A percentile compares a stretch with the other conserved stretches of the same genome.
Evolutionary conservation across 2,329 filamentous ascomycete genomes (phyloP).

Genomic region (Alternaria sp.): DNA sequence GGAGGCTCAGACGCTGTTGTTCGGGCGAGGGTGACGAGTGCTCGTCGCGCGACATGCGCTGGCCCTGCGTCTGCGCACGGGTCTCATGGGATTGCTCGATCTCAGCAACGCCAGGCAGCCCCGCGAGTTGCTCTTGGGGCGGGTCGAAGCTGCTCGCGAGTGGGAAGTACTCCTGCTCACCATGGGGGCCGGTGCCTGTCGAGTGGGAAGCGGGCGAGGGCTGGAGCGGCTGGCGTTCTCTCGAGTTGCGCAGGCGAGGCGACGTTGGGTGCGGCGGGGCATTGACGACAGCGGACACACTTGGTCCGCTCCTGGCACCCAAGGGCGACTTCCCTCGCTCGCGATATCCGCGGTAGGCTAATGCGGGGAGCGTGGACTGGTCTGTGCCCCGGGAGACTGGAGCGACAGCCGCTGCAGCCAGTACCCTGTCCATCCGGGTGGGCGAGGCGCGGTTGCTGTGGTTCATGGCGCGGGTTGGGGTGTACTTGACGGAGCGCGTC

Average conservation of each 20-base stretch:
- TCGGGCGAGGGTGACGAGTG: constrained; percentile 9
- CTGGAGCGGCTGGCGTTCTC: constrained; percentile 40
- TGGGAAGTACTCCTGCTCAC: constrained; percentile 35
- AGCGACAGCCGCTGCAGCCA: constrained; percentile 11
- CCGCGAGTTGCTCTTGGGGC: constrained; percentile 12
- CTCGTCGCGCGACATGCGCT: constrained; percentile 13
- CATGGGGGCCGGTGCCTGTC: constrained; percentile 27
- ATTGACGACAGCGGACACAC: constrained; percentile 39
- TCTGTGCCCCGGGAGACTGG: constrained; percentile 17
- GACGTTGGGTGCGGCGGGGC: constrained; percentile 39
- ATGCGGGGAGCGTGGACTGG: constrained; percentile 31
- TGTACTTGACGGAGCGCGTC: constrained; percentile 40
- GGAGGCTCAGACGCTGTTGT: constrained; percentile 34
- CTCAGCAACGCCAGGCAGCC: neutral
- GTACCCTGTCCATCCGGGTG: constrained; percentile 27
- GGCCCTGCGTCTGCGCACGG: constrained; percentile 10
- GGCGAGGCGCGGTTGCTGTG: constrained; percentile 39
- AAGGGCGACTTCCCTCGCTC: constrained; percentile 41
- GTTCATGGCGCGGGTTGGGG: constrained; percentile 26
- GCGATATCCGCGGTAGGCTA: constrained; percentile 41
- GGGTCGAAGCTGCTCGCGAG: constrained; percentile 15
- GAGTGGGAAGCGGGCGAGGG: constrained; percentile 30
- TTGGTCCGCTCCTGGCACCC: constrained; percentile 27
- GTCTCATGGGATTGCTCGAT: constrained; percentile 7
- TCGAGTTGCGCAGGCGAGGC: constrained; percentile 43